Percentiles rank a stretch among this genome's conserved stretches.
Evolutionary conservation across 495 filamentous ascomycete genomes (phyloP).

Genomic region (Sphaerosporella brunnea): DNA sequence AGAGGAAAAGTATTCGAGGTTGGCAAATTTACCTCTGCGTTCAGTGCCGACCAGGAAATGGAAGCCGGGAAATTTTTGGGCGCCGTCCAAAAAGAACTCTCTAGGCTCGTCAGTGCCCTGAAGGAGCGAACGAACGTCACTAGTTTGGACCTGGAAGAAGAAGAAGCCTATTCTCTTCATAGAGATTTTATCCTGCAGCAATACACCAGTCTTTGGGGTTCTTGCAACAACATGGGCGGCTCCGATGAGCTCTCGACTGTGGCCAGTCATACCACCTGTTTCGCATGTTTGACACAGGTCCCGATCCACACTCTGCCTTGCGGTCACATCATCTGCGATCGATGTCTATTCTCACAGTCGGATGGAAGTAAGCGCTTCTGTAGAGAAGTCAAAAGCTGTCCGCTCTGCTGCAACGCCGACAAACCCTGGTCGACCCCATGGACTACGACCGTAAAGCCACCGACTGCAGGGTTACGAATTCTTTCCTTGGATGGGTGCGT

Average conservation of each 20-base stretch:
- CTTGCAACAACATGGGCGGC: neutral
- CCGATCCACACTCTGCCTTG: constrained; percentile 39
- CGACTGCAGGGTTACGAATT: constrained; percentile 33
- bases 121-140: no score
- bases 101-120: no score
- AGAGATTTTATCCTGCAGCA: neutral
- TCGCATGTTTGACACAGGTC: constrained; percentile 36
- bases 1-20: constrained; percentile 17
- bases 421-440: constrained; percentile 27
- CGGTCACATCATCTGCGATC: constrained; percentile 38
- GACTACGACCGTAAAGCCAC: constrained; percentile 30
- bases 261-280: constrained; percentile 33
- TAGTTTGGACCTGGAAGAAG: no score
- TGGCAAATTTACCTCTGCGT: neutral
- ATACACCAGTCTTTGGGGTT: neutral
- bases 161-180: no score
- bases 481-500: constrained; percentile 38
- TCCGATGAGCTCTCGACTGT: neutral
- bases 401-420: constrained; percentile 24
- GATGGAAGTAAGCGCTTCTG: constrained; percentile 13
- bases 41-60: neutral
- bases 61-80: neutral
- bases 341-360: constrained; percentile 24
- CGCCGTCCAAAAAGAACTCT: no score
- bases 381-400: constrained; percentile 9